These are phyloP conservation scores for Bruguiera hainesii DNA, from an alignment of 441 rosid species.

Conservation along the genomic window DNA sequence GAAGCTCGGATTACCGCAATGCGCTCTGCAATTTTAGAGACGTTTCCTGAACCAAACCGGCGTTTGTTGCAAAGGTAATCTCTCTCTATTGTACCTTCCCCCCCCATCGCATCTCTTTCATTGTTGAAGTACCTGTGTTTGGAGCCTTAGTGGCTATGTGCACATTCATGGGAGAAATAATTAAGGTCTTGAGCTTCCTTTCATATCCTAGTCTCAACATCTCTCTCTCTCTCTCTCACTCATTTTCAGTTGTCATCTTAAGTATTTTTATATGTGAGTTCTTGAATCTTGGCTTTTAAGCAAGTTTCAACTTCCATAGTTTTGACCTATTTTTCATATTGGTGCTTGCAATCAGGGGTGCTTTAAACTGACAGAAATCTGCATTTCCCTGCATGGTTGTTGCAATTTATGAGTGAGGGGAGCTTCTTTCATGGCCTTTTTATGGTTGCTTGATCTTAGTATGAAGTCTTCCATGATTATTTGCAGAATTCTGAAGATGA, in stretches of 20 bases:
- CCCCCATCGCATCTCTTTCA: neutral
- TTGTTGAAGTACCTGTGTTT: neutral
- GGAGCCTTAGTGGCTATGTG: neutral
- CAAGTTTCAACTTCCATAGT: too few relatives aligned
- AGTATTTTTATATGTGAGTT: neutral
- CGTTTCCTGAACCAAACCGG: slow-evolving; percentile 98
- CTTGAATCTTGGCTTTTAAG: neutral
- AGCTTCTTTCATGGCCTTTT: neutral
- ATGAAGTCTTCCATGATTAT: slow-evolving; percentile 22
- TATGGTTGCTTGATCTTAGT: slow-evolving; percentile 18
- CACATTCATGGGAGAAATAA: neutral
- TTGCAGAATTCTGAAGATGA: slow-evolving; percentile 93
- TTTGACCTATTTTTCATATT: too few relatives aligned
- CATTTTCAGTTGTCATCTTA: neutral
- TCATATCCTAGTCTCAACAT: neutral
- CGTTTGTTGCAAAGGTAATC: slow-evolving; percentile 80
- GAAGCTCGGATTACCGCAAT: slow-evolving; percentile 77
- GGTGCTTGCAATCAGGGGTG: too few relatives aligned
- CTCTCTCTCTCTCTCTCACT: neutral
- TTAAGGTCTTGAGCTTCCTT: neutral
- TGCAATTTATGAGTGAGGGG: too few relatives aligned
- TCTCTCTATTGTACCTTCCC: neutral
- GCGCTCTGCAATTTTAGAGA: slow-evolving; percentile 81
- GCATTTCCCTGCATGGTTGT: too few relatives aligned
- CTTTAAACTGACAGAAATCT: too few relatives aligned